Evolutionary conservation across 371 early-diverging fungal genomes (phyloP), one percentile per base, ranked within the genome.

Genomic region (Syncephalastrum contaminatum): DNA sequence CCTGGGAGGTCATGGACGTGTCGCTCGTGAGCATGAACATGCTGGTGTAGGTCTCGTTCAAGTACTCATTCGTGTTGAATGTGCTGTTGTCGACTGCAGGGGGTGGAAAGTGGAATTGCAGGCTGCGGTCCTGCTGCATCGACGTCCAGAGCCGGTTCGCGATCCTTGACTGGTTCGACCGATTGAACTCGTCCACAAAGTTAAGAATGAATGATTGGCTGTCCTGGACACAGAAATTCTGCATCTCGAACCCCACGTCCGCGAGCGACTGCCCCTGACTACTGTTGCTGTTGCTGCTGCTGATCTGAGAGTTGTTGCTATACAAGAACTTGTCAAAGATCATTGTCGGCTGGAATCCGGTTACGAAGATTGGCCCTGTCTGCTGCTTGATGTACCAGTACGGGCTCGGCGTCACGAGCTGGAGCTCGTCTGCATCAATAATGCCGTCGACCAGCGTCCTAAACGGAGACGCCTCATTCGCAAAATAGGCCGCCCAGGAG

Each of bases 401-500:
- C 1, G 72, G 71, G 0, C 66, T 58, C 0, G 73, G 73, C 7
- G 80, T 75, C 1, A 69, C 69, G 0, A 71, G 18, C 14, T 69
- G 68, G 21, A 79, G 60, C 5, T 66, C 62, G 6, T 64, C 48
- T 3, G 72, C 58, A 6, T 73, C 69, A 49, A 79, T 62, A 1
- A 75, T 46, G 4, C 68, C 73, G 13, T 69, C 69, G 4, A 77
- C 63, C 0, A 74, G 55, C n/a, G 53, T 54, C 4, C 66, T 55
- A 36, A 73, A 72, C 1, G 75, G 73, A 10, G 80, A 75, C 0
- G 55, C 54, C 1, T 57, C 58, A 4, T 65, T 59, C 55, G 59
- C 67, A 54, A 79, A 79, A 51, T 79, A 79, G n/a, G 72, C 68
- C 19, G 73, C 73, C 80, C 80, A 79, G 14, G 74, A 59, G 36